Percentiles rank a stretch among this genome's conserved stretches.
These are phyloP conservation scores for Vickermania spadyakhi DNA, from an alignment of 208 protist genomes.

Conservation along the genomic window DNA sequence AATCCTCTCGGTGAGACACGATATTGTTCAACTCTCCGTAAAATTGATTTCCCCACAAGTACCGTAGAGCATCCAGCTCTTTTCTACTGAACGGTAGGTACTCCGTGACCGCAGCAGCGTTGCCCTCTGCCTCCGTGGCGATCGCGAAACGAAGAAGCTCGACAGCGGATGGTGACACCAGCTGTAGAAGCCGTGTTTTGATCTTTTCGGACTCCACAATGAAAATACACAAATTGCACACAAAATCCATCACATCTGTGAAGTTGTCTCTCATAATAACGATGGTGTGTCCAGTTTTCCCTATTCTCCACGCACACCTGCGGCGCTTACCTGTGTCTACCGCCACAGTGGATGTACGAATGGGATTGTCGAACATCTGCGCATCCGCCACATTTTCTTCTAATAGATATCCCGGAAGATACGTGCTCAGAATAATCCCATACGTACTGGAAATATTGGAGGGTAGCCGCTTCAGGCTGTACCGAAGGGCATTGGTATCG, in stretches of 20 bases:
- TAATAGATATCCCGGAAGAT: constrained; percentile 40
- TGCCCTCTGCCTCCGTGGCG: background rate
- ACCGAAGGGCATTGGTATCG: constrained; percentile 56
- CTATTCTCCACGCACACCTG: constrained; percentile 54
- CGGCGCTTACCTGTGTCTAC: constrained; percentile 50
- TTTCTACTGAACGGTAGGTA: constrained; percentile 39
- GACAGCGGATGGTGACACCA: constrained; percentile 56
- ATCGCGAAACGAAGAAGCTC: constrained; percentile 51
- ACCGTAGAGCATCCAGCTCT: constrained; percentile 36
- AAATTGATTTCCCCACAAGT: constrained; percentile 38
- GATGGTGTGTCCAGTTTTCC: constrained; percentile 53
- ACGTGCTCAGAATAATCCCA: constrained; percentile 43
- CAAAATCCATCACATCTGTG: constrained; percentile 82
- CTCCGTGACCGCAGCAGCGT: constrained; percentile 10
- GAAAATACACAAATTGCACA: constrained; percentile 75
- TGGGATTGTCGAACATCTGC: background rate
- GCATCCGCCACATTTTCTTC: constrained; percentile 52
- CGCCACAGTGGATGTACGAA: constrained; percentile 5
- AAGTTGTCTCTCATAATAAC: constrained; percentile 78
- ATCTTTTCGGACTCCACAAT: constrained; percentile 69
- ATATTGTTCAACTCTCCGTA: constrained; percentile 58
- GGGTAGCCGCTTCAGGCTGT: constrained; percentile 49
- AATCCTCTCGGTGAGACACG: constrained; percentile 64
- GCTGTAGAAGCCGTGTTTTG: constrained; percentile 41
- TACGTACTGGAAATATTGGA: constrained; percentile 58